Evolutionary conservation across 2,329 filamentous ascomycete species (phyloP).

Genomic region (Cladosporium oxysporum): DNA sequence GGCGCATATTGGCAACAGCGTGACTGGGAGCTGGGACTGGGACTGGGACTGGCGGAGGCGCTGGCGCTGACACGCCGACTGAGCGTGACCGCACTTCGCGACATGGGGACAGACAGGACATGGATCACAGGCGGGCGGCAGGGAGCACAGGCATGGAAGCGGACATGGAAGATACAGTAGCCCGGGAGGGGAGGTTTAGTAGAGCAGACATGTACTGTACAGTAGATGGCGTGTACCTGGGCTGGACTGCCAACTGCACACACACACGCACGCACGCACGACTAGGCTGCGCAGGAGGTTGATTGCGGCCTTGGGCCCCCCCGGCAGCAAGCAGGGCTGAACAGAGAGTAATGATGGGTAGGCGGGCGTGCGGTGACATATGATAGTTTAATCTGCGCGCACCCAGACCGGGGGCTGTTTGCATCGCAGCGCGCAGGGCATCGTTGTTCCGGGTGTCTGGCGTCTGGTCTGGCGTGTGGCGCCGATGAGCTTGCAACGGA

Average conservation of each 20-base stretch:
- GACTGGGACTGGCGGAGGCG: background rate
- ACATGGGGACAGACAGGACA: background rate
- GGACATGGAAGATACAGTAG: background rate
- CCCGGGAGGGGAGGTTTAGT: background rate
- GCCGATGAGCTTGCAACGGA: background rate
- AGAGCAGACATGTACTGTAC: background rate
- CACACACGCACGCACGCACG: background rate
- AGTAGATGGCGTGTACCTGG: background rate
- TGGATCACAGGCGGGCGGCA: background rate
- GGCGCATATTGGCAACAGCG: conserved; percentile 1
- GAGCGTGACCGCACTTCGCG: background rate
- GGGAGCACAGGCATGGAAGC: background rate
- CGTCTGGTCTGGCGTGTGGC: background rate
- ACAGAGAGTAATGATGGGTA: background rate
- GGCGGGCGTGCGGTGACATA: background rate
- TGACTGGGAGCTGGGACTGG: background rate
- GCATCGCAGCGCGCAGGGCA: conserved; percentile 4
- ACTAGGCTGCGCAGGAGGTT: background rate
- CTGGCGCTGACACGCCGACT: background rate
- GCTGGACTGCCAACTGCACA: background rate
- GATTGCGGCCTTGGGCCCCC: background rate
- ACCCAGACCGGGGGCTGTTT: background rate
- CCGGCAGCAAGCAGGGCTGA: conserved; percentile 14
- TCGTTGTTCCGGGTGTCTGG: conserved; percentile 10
- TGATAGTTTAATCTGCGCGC: conserved; percentile 11